Percentiles rank a stretch among this genome's conserved stretches.
Conservation (phyloP, 225 moss, liverwort and hornwort species). For the Takakia lepidozioides region DNA sequence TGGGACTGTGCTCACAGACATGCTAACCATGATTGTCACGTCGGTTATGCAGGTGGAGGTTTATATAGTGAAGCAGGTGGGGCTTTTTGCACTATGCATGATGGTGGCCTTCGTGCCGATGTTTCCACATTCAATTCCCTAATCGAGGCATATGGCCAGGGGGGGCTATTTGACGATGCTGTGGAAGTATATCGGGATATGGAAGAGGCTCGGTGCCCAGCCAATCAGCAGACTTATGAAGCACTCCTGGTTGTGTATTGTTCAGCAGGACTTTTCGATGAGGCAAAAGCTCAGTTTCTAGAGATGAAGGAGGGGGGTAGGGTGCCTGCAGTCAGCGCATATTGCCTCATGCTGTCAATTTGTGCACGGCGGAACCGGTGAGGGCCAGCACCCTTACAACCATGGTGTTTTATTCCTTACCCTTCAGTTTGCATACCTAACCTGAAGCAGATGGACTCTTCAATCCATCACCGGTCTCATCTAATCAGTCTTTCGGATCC, state of each 20-base stretch:
- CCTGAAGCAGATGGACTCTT: too few species aligned
- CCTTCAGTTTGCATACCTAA: too few species aligned
- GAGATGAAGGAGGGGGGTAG: conserved; percentile 84
- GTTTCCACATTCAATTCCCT: conserved; percentile 79
- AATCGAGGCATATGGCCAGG: conserved; percentile 86
- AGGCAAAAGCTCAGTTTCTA: conserved; percentile 89
- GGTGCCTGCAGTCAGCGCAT: conserved; percentile 70
- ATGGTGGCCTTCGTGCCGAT: conserved; percentile 41
- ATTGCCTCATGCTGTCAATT: conserved; percentile 90
- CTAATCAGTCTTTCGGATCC: too few species aligned
- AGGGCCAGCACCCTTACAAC: neutral
- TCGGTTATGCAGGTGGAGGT: conserved; percentile 43
- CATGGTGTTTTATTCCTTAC: too few species aligned
- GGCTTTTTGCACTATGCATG: conserved; percentile 73
- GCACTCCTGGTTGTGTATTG: conserved; percentile 84
- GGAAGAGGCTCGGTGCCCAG: conserved; percentile 80
- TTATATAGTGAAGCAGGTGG: conserved; percentile 87
- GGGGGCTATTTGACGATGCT: conserved; percentile 90
- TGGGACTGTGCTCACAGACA: too few species aligned
- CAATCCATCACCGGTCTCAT: too few species aligned
- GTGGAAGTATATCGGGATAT: conserved; percentile 90
- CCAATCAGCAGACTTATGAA: conserved; percentile 78
- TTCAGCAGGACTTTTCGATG: conserved; percentile 84
- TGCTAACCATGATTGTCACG: neutral
- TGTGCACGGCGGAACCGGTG: conserved; percentile 96